Evolutionary conservation across 257 asterid genomes (phyloP), one percentile per base, ranked within the genome.

Genomic region (Galeopsis tetrahit): DNA sequence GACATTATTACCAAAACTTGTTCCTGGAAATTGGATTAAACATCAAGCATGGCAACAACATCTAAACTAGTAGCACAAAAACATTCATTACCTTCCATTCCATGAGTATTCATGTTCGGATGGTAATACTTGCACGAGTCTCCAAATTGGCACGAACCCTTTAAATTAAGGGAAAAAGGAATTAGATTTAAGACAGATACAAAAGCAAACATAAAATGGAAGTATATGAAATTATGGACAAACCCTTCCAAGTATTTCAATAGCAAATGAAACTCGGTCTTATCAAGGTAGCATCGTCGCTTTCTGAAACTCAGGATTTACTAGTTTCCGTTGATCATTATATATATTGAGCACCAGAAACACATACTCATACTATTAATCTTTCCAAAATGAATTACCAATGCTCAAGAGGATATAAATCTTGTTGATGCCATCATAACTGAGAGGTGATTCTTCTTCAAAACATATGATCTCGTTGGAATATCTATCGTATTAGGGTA

Each of bases 131-230:
- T 89, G 84, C 97, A 94, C 63, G 85, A 83, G 75, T 91, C 92
- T 66, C 98, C 93, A 72, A 88, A 85, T 48, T 75, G 92, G 85
- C 99, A 94, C n/a, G 85, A 84, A 9, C 99, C 97, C 99, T 94
- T 57, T 34, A 59, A 1, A 60, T 74, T 36, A 63, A 13, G 76
- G 58, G 6, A 31, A 28, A 10, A 39, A 52, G 2, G 40, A 11
- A n/a, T 64, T n/a, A 64, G 43, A 35, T 43, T 32, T 51, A 6
- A 36, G 10, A 55, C 2, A 48, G 43, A 28, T 34, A 58, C 46
- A 5, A 11, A 15, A 68, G 69, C 17, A 48, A 42, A 35, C 40
- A 70, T n/a, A 63, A 57, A n/a, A 35, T n/a, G n/a, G n/a, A n/a
- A n/a, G n/a, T n/a, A 76, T 48, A 48, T 48, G 55, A 48, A 13